A percentile compares a stretch with the other conserved stretches of the same genome.
These are phyloP conservation scores for Ophiocordyceps camponoti-rufipedis DNA, from an alignment of 2,329 filamentous ascomycete species.

Conservation along the genomic window DNA sequence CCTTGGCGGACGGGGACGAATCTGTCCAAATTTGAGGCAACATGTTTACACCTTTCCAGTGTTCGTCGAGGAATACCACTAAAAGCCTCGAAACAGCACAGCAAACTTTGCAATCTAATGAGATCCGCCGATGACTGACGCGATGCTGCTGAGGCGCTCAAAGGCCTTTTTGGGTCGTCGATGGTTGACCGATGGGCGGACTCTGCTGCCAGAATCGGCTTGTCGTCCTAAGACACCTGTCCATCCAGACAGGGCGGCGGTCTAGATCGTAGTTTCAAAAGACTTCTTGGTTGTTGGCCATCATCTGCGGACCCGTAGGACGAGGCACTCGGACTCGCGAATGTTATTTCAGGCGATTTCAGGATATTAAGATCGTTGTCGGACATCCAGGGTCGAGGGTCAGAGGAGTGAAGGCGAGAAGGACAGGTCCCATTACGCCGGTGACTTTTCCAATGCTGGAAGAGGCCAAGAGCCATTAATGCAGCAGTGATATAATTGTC, in stretches of 20 bases:
- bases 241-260: conserved; percentile 1
- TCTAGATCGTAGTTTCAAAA: neutral
- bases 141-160: neutral
- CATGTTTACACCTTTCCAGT: conserved; percentile 1
- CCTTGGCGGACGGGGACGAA: conserved; percentile 28
- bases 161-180: neutral
- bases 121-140: neutral
- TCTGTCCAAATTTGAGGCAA: conserved; percentile 20
- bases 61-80: neutral
- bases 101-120: neutral
- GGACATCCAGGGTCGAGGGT: too few relatives aligned
- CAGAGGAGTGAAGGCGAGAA: too few relatives aligned
- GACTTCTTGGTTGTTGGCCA: neutral
- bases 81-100: neutral
- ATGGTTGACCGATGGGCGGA: neutral
- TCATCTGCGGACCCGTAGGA: conserved; percentile 12
- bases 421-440: too few relatives aligned
- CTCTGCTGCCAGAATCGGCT: neutral
- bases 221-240: conserved; percentile 1
- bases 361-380: too few relatives aligned
- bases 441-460: too few relatives aligned
- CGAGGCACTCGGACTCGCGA: conserved; percentile 9
- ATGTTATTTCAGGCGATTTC: too few relatives aligned
- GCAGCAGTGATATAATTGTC: too few relatives aligned
- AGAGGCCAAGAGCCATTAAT: too few relatives aligned